phyloP scores from a whole-genome alignment of 1,284 basidiomycete genomes.

The Sanghuangporus sanghuang region DNA sequence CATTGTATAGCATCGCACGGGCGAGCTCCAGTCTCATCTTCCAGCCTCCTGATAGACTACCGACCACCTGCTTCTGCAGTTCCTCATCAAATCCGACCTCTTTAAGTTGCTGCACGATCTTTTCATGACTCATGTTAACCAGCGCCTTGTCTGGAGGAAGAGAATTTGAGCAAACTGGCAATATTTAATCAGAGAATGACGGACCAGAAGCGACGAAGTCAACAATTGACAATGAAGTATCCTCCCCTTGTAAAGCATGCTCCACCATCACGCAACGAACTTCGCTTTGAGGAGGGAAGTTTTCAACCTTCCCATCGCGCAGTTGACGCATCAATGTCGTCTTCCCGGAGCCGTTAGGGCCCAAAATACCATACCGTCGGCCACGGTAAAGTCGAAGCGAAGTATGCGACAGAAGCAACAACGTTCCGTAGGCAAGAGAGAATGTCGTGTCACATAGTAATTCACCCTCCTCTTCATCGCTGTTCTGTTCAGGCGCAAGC shows the following conservation, averaged over 20 bases:
- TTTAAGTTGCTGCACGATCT: conserved; percentile 73
- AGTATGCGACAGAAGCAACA: conserved; percentile 94
- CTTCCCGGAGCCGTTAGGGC: conserved; percentile 95
- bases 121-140: conserved; percentile 50
- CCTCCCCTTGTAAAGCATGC: conserved; percentile 92
- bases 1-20: conserved; percentile 95
- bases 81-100: conserved; percentile 92
- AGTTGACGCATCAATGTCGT: conserved; percentile 96
- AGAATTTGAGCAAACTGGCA: not conserved
- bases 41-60: conserved; percentile 95
- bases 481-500: conserved; percentile 34
- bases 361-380: conserved; percentile 91
- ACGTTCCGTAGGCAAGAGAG: conserved; percentile 94
- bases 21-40: conserved; percentile 97
- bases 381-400: conserved; percentile 88
- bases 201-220: conserved; percentile 85
- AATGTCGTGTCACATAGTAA: conserved; percentile 91
- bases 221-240: conserved; percentile 73
- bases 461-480: conserved; percentile 73
- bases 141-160: conserved; percentile 51
- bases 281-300: conserved; percentile 88
- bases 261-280: conserved; percentile 93
- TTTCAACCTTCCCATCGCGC: conserved; percentile 92
- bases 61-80: conserved; percentile 82
- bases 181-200: conserved; percentile 21